Evolutionary conservation across 768 basidiomycete genomes (phyloP).

Genomic region (Trametes cingulata): DNA sequence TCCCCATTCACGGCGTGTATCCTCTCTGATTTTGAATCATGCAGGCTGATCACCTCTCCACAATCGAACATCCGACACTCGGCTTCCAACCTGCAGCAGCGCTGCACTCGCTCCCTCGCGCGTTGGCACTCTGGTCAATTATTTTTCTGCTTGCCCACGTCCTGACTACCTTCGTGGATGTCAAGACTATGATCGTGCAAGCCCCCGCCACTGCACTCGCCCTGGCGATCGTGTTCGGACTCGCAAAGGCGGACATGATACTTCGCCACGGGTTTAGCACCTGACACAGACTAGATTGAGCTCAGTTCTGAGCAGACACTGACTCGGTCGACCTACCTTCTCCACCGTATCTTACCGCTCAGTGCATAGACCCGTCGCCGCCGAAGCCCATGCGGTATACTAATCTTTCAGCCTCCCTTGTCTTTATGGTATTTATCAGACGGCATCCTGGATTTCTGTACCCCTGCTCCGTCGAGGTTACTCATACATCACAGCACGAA

Average conservation of each 20-base stretch:
- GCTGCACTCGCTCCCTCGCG: slow-evolving; percentile 18
- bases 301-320: too few relatives aligned
- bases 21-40: not conserved
- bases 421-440: too few relatives aligned
- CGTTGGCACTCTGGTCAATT: slow-evolving; percentile 21
- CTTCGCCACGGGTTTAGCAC: not conserved
- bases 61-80: slow-evolving; percentile 8
- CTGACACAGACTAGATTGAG: not conserved
- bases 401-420: too few relatives aligned
- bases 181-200: not conserved
- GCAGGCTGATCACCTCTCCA: slow-evolving; percentile 15
- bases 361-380: too few relatives aligned
- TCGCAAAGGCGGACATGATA: not conserved
- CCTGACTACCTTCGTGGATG: slow-evolving; percentile 13
- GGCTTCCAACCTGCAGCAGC: slow-evolving; percentile 19
- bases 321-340: too few relatives aligned
- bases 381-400: too few relatives aligned
- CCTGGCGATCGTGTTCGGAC: not conserved
- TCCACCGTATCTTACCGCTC: too few relatives aligned
- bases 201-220: slow-evolving; percentile 4
- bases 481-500: too few relatives aligned
- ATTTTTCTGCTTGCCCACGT: slow-evolving; percentile 17
- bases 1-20: not conserved
- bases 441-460: not conserved
- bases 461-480: too few relatives aligned